Evolutionary conservation across 2,329 filamentous ascomycete species (phyloP).

Genomic region (Chaetomium olivaceum): DNA sequence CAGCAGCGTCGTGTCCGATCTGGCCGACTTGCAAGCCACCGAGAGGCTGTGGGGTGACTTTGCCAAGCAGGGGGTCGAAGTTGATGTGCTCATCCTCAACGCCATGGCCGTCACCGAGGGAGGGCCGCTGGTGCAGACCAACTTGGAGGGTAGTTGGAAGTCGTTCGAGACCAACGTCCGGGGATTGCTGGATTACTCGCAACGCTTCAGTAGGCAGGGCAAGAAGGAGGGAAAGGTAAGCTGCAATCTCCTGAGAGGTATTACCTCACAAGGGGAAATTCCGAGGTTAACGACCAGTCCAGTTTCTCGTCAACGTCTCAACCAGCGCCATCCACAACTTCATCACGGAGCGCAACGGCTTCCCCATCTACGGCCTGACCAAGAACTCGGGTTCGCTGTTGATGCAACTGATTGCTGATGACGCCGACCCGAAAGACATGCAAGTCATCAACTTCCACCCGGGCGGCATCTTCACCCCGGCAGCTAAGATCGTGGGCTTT

Average conservation of each 20-base stretch:
- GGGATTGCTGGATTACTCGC: slow-evolving; percentile 36
- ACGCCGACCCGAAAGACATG: slow-evolving; percentile 38
- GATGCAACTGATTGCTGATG: slow-evolving; percentile 44
- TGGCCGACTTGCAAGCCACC: slow-evolving; percentile 31
- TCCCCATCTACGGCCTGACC: slow-evolving; percentile 40
- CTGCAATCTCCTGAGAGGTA: too few relatives aligned
- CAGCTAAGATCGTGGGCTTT: slow-evolving; percentile 30
- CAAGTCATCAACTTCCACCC: slow-evolving; percentile 46
- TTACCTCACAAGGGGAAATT: too few relatives aligned
- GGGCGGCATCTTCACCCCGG: slow-evolving; percentile 41
- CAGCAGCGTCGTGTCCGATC: slow-evolving; percentile 36
- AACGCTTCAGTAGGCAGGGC: slow-evolving; percentile 41
- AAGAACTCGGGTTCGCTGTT: slow-evolving; percentile 42
- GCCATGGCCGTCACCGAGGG: slow-evolving; percentile 28
- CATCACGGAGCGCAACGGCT: slow-evolving; percentile 20
- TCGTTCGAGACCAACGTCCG: slow-evolving; percentile 37
- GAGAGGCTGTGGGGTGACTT: slow-evolving; percentile 38
- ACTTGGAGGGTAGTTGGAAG: slow-evolving; percentile 32
- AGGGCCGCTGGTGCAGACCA: slow-evolving; percentile 32
- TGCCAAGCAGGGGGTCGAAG: slow-evolving; percentile 27
- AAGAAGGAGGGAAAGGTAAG: slow-evolving; percentile 28
- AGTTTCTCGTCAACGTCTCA: slow-evolving; percentile 40
- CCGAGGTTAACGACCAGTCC: not conserved
- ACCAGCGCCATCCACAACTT: slow-evolving; percentile 35
- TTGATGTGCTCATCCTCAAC: slow-evolving; percentile 43